Evolutionary conservation across 2,329 filamentous ascomycete species (phyloP).

Genomic region (Paraphaeosphaeria minitans): DNA sequence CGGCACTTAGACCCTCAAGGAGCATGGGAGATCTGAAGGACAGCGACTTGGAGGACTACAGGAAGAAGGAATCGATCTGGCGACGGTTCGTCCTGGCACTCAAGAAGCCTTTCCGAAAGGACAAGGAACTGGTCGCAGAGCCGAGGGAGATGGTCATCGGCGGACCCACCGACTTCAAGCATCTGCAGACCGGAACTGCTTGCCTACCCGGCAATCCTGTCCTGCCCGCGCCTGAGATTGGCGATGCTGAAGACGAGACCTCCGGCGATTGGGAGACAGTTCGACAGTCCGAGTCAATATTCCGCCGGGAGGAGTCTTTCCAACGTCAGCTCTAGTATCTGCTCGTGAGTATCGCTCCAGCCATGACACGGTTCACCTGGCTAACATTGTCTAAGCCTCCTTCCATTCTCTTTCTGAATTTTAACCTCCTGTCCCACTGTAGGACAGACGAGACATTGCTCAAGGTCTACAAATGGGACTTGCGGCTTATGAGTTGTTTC

Average conservation of each 20-base stretch:
- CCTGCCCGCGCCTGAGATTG: neutral
- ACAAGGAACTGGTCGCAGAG: neutral
- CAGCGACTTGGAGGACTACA: neutral
- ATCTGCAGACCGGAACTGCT: constrained; percentile 12
- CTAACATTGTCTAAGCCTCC: neutral
- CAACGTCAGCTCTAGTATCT: neutral
- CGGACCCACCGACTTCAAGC: constrained; percentile 18
- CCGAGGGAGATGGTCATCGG: constrained; percentile 15
- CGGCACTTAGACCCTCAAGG: neutral
- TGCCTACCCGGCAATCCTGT: neutral
- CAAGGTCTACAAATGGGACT: neutral
- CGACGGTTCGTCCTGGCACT: constrained; percentile 5
- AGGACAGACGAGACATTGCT: neutral
- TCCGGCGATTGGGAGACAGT: constrained; percentile 8
- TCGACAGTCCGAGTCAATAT: neutral
- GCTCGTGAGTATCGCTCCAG: neutral
- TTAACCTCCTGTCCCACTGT: neutral
- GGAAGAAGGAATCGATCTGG: constrained; percentile 12
- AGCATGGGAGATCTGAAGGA: neutral
- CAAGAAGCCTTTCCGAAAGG: constrained; percentile 12
- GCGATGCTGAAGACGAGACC: neutral
- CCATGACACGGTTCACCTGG: neutral
- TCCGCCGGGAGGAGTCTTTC: neutral
- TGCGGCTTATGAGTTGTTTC: neutral
- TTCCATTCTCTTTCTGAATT: neutral